Conservation (phyloP, 2,329 filamentous ascomycete genomes). For the Moelleriella libera region DNA sequence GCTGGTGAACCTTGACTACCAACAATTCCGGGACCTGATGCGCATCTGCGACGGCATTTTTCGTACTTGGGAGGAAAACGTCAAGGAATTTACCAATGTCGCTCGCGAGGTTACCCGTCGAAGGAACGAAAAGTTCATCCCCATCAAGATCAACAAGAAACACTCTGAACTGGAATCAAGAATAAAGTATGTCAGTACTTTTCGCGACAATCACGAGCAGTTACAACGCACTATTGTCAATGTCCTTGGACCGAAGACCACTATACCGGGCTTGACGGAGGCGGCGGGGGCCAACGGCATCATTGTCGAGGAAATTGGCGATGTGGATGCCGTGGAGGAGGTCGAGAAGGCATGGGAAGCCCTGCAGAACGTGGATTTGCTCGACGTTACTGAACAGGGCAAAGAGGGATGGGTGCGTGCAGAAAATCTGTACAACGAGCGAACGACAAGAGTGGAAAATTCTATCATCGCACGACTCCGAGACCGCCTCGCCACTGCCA, state of each 20-base stretch:
- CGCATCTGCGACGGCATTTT: slow-evolving; percentile 74
- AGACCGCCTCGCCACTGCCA: slow-evolving; percentile 86
- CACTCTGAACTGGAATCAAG: slow-evolving; percentile 83
- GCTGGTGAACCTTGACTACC: slow-evolving; percentile 83
- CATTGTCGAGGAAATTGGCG: slow-evolving; percentile 85
- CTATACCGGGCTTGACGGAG: slow-evolving; percentile 37
- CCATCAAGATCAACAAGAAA: slow-evolving; percentile 85
- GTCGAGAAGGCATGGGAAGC: slow-evolving; percentile 90
- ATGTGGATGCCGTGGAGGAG: slow-evolving; percentile 93
- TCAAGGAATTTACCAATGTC: slow-evolving; percentile 96
- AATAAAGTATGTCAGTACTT: slow-evolving; percentile 85
- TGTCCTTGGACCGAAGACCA: slow-evolving; percentile 69
- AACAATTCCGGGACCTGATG: slow-evolving; percentile 80
- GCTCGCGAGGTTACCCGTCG: slow-evolving; percentile 88
- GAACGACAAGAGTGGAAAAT: slow-evolving; percentile 93
- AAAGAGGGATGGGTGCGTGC: slow-evolving; percentile 87
- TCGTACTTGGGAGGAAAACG: slow-evolving; percentile 83
- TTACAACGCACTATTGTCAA: slow-evolving; percentile 92
- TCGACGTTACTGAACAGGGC: slow-evolving; percentile 82
- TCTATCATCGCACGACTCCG: slow-evolving; percentile 92
- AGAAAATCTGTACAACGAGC: slow-evolving; percentile 92
- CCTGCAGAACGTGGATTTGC: slow-evolving; percentile 83
- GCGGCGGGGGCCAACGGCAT: slow-evolving; percentile 43
- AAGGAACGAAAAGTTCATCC: slow-evolving; percentile 94
- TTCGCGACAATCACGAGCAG: slow-evolving; percentile 95